Evolutionary conservation across 805 yeast species (phyloP), one percentile per base, ranked within the genome.

Genomic region (Starmera caribaea): DNA sequence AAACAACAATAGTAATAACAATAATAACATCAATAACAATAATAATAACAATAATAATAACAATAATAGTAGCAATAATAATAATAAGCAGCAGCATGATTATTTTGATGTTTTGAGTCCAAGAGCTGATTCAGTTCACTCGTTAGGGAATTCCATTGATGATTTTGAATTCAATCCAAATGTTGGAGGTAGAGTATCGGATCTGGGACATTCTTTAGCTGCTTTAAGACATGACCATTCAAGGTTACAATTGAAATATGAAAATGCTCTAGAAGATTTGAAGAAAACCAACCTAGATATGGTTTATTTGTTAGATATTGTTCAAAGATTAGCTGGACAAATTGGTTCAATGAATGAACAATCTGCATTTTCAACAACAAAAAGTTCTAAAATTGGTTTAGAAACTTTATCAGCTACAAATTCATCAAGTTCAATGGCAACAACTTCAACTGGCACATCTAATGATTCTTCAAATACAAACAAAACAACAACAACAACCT

Each of bases 281-380:
- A 66, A 69, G 30, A 63, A 65, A 39, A 65, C 72, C 14, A 76
- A 74, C 48, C 49, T 65, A 39, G 86, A 79, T 47, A 62, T 74
- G 57, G 69, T 76, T 3, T 66, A 66, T 31, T 42, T 78, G 8
- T 47, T 78, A 10, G 83, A 76, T 16, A 50, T 70, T 36, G 53
- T 69, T 32, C 71, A 68, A 38, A 56, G 47, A 26, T 30, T 57
- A 13, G 49, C 41, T 21, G 24, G 24, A 35, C 44, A 32, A 11
- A 32, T 8, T 15, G 34, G 34, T 32, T 11, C 55, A 14, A 37
- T 32, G 16, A 30, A 33, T 14, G 44, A 41, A 26, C 29, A 28
- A 26, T 40, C 41, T 16, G n/a, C 43, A 35, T 12, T 38, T 33
- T 28, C 42, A 45, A 8, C 36, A 8, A 16, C 45, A 40, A 24